Evolutionary conservation across 768 basidiomycete species (phyloP).

Genomic region (Rhizopogon rudus): DNA sequence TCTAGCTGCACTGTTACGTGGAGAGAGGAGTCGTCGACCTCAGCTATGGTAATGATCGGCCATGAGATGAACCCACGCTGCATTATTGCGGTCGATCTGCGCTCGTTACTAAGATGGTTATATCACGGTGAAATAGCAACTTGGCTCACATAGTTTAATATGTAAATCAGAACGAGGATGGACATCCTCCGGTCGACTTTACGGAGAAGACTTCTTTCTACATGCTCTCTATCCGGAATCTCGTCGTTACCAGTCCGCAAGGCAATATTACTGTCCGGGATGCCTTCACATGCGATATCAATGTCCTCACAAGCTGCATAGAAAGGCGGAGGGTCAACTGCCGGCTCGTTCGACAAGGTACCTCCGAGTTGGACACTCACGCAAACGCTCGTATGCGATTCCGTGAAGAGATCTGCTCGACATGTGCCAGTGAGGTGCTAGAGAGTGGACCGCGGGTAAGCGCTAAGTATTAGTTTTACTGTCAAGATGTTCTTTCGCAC

Average conservation of each 20-base stretch:
- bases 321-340: neutral
- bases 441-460: no score
- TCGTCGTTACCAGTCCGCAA: neutral
- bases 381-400: conserved; percentile 9
- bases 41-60: neutral
- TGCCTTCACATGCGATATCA: neutral
- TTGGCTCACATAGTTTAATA: conserved; percentile 29
- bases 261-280: neutral
- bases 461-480: no score
- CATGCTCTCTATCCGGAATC: conserved; percentile 20
- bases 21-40: neutral
- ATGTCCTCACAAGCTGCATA: conserved; percentile 2
- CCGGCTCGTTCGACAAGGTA: neutral
- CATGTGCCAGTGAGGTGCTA: no score
- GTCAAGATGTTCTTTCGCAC: no score
- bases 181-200: conserved; percentile 31
- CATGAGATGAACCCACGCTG: conserved; percentile 36
- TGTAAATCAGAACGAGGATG: conserved; percentile 30
- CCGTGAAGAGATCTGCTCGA: conserved; percentile 2
- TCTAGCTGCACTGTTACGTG: conserved; percentile 54
- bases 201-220: conserved; percentile 39
- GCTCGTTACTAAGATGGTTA: neutral
- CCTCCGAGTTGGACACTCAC: conserved; percentile 3
- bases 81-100: conserved; percentile 71
- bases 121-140: neutral